These are phyloP conservation scores for Biancaea sappan DNA, from an alignment of 306 rosid species.

Conservation along the genomic window DNA sequence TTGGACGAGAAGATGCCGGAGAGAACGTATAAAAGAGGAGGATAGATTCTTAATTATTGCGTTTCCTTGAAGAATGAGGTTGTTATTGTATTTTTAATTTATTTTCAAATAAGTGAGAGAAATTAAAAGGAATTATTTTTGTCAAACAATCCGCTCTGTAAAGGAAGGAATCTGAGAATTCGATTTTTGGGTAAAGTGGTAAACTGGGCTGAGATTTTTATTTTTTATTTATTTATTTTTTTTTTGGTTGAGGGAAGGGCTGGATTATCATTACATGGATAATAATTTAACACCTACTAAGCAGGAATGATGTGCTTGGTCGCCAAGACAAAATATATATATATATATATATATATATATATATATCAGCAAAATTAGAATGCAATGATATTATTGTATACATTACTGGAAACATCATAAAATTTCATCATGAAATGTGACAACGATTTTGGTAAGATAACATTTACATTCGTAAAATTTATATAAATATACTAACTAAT, in stretches of 20 bases:
- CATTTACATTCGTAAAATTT: neutral
- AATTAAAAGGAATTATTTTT: neutral
- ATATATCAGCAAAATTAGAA: no score
- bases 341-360: no score
- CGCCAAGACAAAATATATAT: neutral
- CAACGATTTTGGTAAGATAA: no score
- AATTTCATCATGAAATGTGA: neutral
- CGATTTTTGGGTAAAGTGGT: neutral
- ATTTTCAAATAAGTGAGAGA: neutral
- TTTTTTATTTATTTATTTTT: no score
- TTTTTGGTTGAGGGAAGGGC: neutral
- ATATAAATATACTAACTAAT: no score
- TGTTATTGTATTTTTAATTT: neutral
- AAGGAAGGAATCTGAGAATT: slow-evolving; percentile 21
- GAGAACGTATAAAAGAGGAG: neutral
- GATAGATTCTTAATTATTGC: neutral
- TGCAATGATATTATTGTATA: no score
- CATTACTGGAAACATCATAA: neutral
- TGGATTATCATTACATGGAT: neutral
- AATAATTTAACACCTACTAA: neutral
- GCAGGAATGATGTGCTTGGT: neutral
- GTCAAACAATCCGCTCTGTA: slow-evolving; percentile 3
- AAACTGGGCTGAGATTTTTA: neutral
- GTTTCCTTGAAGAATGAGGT: neutral
- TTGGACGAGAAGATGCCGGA: neutral